Percentiles rank a stretch among this genome's conserved stretches.
These are phyloP conservation scores for Periconia digitata DNA, from an alignment of 2,329 filamentous ascomycete genomes.

Conservation along the genomic window DNA sequence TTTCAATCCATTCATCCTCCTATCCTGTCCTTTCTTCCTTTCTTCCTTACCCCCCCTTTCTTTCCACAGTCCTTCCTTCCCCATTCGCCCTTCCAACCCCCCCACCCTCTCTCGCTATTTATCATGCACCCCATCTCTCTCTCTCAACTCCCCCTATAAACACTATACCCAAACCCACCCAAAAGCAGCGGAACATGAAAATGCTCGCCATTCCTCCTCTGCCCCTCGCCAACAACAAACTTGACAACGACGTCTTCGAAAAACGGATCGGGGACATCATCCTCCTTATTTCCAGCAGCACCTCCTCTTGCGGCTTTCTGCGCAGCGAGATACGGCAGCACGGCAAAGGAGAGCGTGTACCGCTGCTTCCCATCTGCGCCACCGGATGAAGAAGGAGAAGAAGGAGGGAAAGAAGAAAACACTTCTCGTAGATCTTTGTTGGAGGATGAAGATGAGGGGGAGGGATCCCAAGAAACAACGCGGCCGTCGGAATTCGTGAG, in stretches of 20 bases:
- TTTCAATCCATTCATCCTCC: too few species aligned
- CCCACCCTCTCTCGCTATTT: not conserved
- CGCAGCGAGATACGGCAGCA: conserved; percentile 63
- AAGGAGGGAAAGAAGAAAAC: too few species aligned
- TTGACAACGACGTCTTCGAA: conserved; percentile 60
- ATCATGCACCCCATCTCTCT: not conserved
- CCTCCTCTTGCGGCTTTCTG: conserved; percentile 36
- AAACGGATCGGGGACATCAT: conserved; percentile 43
- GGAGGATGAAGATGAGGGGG: conserved; percentile 44
- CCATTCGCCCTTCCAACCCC: too few species aligned
- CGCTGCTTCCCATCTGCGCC: conserved; percentile 52
- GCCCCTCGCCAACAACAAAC: conserved; percentile 51
- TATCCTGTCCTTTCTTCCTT: too few species aligned
- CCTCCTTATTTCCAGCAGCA: conserved; percentile 48
- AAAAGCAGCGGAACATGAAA: conserved; percentile 80
- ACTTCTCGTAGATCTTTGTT: too few species aligned
- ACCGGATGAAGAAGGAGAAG: conserved; percentile 45
- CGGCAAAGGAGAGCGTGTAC: conserved; percentile 75
- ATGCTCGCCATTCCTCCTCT: conserved; percentile 55
- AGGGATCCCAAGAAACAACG: conserved; percentile 67
- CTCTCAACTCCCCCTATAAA: conserved; percentile 64
- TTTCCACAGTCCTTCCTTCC: too few species aligned
- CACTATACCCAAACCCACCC: conserved; percentile 79
- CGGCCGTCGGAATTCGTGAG: conserved; percentile 76
- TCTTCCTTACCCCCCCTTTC: too few species aligned